Conservation (phyloP, 2,329 filamentous ascomycete genomes). For the Colletotrichum sp. region DNA sequence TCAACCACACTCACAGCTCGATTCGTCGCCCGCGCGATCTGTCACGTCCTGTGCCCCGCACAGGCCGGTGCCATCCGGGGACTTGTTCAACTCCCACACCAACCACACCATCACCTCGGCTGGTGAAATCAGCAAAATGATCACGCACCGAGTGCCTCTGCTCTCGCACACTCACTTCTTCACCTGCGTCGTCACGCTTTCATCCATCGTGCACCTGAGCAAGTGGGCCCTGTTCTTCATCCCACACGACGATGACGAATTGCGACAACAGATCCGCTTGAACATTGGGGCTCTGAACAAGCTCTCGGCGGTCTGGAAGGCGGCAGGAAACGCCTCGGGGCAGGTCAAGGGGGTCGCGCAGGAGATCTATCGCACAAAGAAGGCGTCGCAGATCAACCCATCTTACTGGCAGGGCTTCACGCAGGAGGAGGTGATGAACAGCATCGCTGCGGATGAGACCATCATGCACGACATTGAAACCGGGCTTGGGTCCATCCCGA, state of each 20-base stretch:
- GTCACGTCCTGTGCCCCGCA: slow-evolving; percentile 73
- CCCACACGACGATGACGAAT: slow-evolving; percentile 65
- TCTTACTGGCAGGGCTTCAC: slow-evolving; percentile 61
- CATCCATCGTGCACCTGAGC: slow-evolving; percentile 81
- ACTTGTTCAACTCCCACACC: slow-evolving; percentile 70
- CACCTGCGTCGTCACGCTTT: slow-evolving; percentile 79
- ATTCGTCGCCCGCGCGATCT: slow-evolving; percentile 60
- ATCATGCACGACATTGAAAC: slow-evolving; percentile 64
- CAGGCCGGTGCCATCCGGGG: slow-evolving; percentile 51
- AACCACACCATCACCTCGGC: slow-evolving; percentile 82
- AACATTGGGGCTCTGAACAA: slow-evolving; percentile 78
- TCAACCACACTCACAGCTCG: slow-evolving; percentile 78
- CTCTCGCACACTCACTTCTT: slow-evolving; percentile 84
- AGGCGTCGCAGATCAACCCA: slow-evolving; percentile 57
- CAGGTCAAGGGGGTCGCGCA: slow-evolving; percentile 83
- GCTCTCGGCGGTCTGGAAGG: slow-evolving; percentile 73
- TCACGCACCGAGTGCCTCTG: slow-evolving; percentile 75
- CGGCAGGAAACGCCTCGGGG: slow-evolving; percentile 70
- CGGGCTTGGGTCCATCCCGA: not conserved
- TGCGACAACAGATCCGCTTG: slow-evolving; percentile 77
- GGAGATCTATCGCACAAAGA: slow-evolving; percentile 70
- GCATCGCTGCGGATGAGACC: slow-evolving; percentile 60
- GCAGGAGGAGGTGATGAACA: slow-evolving; percentile 59
- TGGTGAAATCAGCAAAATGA: slow-evolving; percentile 75
- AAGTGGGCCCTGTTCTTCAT: slow-evolving; percentile 74